Percentiles rank a stretch among this genome's conserved stretches.
Conservation (phyloP, 2,329 filamentous ascomycete genomes). For the Endocalyx cinctus region DNA sequence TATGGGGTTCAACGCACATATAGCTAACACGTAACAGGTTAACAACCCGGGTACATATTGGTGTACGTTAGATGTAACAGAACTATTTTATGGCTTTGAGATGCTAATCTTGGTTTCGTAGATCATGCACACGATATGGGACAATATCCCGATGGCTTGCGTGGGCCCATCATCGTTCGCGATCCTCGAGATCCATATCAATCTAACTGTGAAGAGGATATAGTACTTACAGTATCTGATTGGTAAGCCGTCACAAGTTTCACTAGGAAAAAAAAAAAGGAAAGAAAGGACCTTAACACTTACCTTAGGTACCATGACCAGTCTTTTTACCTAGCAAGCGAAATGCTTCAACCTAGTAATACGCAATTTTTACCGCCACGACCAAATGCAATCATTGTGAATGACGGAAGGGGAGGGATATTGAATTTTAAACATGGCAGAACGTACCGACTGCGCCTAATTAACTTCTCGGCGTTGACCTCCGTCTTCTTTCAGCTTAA, state of each 20-base stretch:
- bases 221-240: slow-evolving; percentile 53
- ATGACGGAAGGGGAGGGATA: slow-evolving; percentile 35
- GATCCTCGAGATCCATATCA: slow-evolving; percentile 51
- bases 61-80: slow-evolving; percentile 29
- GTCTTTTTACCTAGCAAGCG: slow-evolving; percentile 30
- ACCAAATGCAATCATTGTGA: slow-evolving; percentile 37
- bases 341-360: slow-evolving; percentile 38
- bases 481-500: slow-evolving; percentile 40
- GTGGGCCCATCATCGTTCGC: slow-evolving; percentile 56
- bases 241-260: too few relatives aligned
- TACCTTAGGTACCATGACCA: slow-evolving; percentile 42
- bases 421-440: slow-evolving; percentile 36
- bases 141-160: slow-evolving; percentile 64
- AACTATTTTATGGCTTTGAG: background rate
- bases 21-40: too few relatives aligned
- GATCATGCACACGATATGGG: slow-evolving; percentile 61
- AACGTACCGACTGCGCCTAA: slow-evolving; percentile 43
- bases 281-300: too few relatives aligned
- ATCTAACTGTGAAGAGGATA: slow-evolving; percentile 52
- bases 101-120: slow-evolving; percentile 17
- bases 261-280: too few relatives aligned
- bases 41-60: slow-evolving; percentile 42
- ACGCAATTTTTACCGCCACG: slow-evolving; percentile 34
- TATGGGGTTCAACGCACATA: too few relatives aligned
- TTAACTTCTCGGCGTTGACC: slow-evolving; percentile 41